Evolutionary conservation across 208 protist species (phyloP).

Genomic region (Angomonas ambiguus): DNA sequence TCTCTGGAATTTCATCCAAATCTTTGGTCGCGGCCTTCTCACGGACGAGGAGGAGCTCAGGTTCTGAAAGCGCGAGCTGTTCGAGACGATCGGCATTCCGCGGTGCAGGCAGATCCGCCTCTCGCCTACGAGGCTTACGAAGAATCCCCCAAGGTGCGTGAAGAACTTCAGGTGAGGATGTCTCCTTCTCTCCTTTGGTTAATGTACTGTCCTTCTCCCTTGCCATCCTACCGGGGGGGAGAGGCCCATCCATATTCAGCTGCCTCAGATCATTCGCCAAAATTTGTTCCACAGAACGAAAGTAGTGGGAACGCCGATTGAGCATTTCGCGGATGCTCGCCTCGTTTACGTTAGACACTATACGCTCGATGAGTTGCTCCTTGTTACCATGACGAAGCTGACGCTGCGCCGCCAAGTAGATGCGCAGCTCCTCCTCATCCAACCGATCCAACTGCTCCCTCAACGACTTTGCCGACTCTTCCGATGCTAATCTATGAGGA

Average conservation of each 20-base stretch:
- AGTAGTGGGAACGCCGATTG: conserved; percentile 73
- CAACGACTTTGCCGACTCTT: conserved; percentile 31
- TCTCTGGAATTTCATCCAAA: conserved; percentile 80
- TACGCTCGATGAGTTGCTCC: conserved; percentile 56
- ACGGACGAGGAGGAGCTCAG: conserved; percentile 63
- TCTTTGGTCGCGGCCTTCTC: conserved; percentile 53
- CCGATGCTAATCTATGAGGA: conserved; percentile 19
- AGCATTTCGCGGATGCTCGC: conserved; percentile 75
- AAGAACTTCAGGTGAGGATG: conserved; percentile 55
- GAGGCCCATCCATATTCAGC: conserved; percentile 20
- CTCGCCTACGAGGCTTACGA: conserved; percentile 41
- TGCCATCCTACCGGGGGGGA: not conserved
- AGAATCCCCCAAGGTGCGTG: conserved; percentile 85
- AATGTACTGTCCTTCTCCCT: conserved; percentile 40
- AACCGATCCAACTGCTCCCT: conserved; percentile 38
- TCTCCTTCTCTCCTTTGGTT: conserved; percentile 32
- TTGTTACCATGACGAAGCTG: conserved; percentile 84
- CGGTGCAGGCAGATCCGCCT: conserved; percentile 2
- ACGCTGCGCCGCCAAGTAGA: conserved; percentile 78
- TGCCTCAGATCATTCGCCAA: conserved; percentile 64
- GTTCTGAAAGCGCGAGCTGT: conserved; percentile 46
- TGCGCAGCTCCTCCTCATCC: conserved; percentile 87
- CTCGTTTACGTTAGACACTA: conserved; percentile 55
- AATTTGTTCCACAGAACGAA: conserved; percentile 74
- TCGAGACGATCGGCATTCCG: conserved; percentile 53